Percentiles rank a stretch among this genome's conserved stretches.
Conservation (phyloP, 805 yeast genomes). For the Tetrapisispora pingtungensis region DNA sequence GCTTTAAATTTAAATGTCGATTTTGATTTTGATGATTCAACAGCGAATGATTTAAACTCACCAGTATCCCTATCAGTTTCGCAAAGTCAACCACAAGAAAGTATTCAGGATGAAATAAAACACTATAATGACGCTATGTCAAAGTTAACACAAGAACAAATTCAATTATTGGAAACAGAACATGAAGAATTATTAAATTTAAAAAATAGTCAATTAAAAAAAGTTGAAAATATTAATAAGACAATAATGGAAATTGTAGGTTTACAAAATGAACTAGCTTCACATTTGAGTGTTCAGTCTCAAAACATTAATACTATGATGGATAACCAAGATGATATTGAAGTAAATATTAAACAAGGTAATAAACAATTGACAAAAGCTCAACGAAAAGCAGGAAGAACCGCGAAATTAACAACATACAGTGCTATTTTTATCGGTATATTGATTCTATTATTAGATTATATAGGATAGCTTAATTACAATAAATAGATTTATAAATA, state of each 20-base stretch:
- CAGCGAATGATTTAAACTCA: neutral
- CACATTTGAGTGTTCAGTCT: slow-evolving; percentile 64
- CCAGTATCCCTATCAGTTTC: slow-evolving; percentile 20
- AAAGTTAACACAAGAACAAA: slow-evolving; percentile 39
- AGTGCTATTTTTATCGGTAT: slow-evolving; percentile 48
- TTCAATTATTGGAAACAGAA: slow-evolving; percentile 48
- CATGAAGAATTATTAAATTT: slow-evolving; percentile 44
- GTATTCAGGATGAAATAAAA: slow-evolving; percentile 26
- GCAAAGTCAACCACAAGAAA: slow-evolving; percentile 16
- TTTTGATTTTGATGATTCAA: neutral
- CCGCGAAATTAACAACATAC: slow-evolving; percentile 48
- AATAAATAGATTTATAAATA: neutral
- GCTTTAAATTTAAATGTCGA: slow-evolving; percentile 19
- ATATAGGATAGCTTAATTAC: slow-evolving; percentile 26
- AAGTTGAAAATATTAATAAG: slow-evolving; percentile 49
- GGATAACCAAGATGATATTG: slow-evolving; percentile 58
- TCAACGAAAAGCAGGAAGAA: slow-evolving; percentile 49
- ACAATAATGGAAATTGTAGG: slow-evolving; percentile 65
- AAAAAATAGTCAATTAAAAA: slow-evolving; percentile 50
- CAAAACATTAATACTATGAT: slow-evolving; percentile 54
- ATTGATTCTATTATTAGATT: slow-evolving; percentile 46
- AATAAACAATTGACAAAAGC: slow-evolving; percentile 63
- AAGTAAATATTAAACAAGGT: slow-evolving; percentile 57
- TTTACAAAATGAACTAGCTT: slow-evolving; percentile 61
- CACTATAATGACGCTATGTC: slow-evolving; percentile 30